phyloP scores from a whole-genome alignment of 441 rosid species.

The Adansonia rubrostipa region DNA sequence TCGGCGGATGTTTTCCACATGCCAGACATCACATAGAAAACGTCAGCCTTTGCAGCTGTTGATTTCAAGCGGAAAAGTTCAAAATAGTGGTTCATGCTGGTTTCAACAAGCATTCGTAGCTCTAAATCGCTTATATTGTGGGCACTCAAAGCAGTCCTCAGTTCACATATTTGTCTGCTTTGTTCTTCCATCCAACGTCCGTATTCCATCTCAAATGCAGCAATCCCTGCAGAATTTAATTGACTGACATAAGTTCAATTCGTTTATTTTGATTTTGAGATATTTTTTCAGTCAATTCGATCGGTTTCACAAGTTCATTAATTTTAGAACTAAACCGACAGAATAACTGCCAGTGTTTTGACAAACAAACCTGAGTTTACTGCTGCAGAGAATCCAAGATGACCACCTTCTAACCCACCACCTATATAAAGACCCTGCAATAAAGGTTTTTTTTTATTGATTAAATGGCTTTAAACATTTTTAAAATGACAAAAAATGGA shows the following conservation, averaged over 20 bases:
- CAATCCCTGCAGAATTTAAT: constrained; percentile 45
- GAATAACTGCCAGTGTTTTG: neutral
- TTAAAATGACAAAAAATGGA: neutral
- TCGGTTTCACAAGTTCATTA: too few relatives aligned
- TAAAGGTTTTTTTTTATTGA: constrained; percentile 18
- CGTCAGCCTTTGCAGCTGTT: constrained; percentile 62
- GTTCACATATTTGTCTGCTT: constrained; percentile 49
- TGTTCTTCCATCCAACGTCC: constrained; percentile 72
- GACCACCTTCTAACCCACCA: constrained; percentile 58
- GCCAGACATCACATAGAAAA: constrained; percentile 68
- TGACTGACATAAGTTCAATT: too few relatives aligned
- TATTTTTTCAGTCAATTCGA: too few relatives aligned
- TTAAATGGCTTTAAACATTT: constrained; percentile 20
- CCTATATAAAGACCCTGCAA: constrained; percentile 65
- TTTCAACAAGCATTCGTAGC: constrained; percentile 57
- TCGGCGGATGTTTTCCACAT: constrained; percentile 70
- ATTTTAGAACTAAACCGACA: neutral
- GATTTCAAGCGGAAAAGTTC: constrained; percentile 71
- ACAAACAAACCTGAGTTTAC: constrained; percentile 67
- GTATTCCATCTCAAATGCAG: constrained; percentile 72
- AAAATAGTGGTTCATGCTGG: constrained; percentile 60
- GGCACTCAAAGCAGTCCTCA: constrained; percentile 54
- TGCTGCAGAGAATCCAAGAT: constrained; percentile 57
- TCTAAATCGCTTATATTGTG: constrained; percentile 49
- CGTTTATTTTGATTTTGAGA: too few relatives aligned